Conservation (phyloP, 2,329 filamentous ascomycete species). For the Colletotrichum sp. region DNA sequence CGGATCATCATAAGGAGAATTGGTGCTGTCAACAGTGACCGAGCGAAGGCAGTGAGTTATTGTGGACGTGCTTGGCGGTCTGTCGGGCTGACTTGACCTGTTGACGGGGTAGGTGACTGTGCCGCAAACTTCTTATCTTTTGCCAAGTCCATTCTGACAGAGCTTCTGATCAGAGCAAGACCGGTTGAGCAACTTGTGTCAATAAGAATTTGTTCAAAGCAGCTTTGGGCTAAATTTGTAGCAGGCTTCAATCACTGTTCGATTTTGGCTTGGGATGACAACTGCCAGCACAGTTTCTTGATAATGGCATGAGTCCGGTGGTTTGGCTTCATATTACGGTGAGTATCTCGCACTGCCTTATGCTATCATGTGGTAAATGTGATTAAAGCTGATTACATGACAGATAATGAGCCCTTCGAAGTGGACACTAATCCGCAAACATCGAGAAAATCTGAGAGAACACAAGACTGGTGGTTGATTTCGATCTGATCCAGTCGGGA, state of each 20-base stretch:
- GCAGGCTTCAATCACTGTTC: neutral
- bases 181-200: neutral
- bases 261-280: neutral
- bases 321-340: too few relatives aligned
- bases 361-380: too few relatives aligned
- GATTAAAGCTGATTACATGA: too few relatives aligned
- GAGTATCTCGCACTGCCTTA: too few relatives aligned
- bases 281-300: neutral
- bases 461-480: too few relatives aligned
- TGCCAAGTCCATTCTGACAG: neutral
- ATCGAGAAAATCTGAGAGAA: too few relatives aligned
- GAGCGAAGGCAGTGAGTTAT: slow-evolving; percentile 27
- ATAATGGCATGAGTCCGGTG: neutral
- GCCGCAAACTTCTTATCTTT: neutral
- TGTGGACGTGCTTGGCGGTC: neutral
- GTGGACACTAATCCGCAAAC: too few relatives aligned
- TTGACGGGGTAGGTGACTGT: neutral
- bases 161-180: neutral
- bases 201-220: neutral
- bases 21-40: slow-evolving; percentile 22
- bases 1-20: slow-evolving; percentile 3
- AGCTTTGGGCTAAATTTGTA: neutral
- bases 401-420: too few relatives aligned
- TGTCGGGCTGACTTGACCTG: neutral
- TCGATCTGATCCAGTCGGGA: too few relatives aligned